Base-by-base conservation (phyloP, 2,329 filamentous ascomycete species). In the Cercospora janseana region DNA sequence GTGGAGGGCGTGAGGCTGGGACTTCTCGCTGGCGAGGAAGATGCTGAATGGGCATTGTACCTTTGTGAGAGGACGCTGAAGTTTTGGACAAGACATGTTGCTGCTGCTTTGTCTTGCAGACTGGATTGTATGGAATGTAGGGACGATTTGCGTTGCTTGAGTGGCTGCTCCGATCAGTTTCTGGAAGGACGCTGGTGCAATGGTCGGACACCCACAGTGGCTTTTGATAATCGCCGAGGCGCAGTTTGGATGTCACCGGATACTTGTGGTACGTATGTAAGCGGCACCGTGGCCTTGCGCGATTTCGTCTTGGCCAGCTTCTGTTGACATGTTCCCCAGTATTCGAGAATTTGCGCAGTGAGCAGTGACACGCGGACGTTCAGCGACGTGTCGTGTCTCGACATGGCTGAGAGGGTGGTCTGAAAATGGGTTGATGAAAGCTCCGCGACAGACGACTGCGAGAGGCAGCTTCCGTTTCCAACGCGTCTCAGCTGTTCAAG, bases 11-110 rank as follows among this genome's bases (percentile, higher is more conserved):
- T 46, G 32, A 32, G 44, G 10, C 44, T 46, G 20, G 43, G 49
- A 24, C 26, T 38, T 29, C 23, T 16, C n/a, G 21, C 18, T 10
- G 38, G n/a, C 28, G 31, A 23, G 16, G 28, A 47, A 15, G 20
- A 21, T 29, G 18, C 9, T 12, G 16, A 27, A 15, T 23, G 15
- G 27, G 29, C 6, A 24, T 34, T 50, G 37, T 26, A 56, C 53
- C 50, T 56, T 43, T 56, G 53, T 38, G 53, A 56, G n/a, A 56
- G 42, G 16, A 56, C 50, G 18, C 34, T 52, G n/a, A 53, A 37
- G 27, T 49, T 46, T 23, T 56, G 53, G 4, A 52, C 43, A 9
- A 56, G 23, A 44, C 53, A 56, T 23, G 53, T 56, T 9, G 53
- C 53, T 15, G 42, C 45, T 20, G 53, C 50, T 43, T 56, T 56